A percentile compares a stretch with the other conserved stretches of the same genome.
Evolutionary conservation across 1,284 basidiomycete genomes (phyloP).

Genomic region (Schizophyllum amplum): DNA sequence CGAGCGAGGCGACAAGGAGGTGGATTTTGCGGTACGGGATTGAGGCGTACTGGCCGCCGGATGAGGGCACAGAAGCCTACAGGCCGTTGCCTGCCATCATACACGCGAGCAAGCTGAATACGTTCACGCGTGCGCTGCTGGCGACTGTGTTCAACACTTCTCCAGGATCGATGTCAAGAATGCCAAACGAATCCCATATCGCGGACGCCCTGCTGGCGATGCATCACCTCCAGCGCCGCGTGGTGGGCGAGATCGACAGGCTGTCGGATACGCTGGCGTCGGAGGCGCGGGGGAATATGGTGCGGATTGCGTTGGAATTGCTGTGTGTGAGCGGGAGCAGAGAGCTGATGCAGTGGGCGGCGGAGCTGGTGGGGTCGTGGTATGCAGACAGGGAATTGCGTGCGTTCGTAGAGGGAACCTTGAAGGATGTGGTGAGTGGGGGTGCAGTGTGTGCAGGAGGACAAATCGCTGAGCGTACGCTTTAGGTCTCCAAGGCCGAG

Average conservation of each 20-base stretch:
- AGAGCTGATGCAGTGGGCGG: slow-evolving; percentile 22
- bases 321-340: slow-evolving; percentile 25
- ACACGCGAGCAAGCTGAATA: slow-evolving; percentile 30
- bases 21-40: slow-evolving; percentile 28
- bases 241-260: slow-evolving; percentile 40
- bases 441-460: slow-evolving; percentile 23
- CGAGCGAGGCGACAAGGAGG: slow-evolving; percentile 20
- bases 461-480: slow-evolving; percentile 1
- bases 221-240: slow-evolving; percentile 33
- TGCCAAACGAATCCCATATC: background rate
- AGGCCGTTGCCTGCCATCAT: slow-evolving; percentile 28
- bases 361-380: slow-evolving; percentile 33
- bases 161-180: slow-evolving; percentile 12
- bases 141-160: slow-evolving; percentile 24
- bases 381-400: slow-evolving; percentile 32
- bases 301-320: slow-evolving; percentile 34
- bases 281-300: slow-evolving; percentile 21
- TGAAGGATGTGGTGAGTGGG: slow-evolving; percentile 27
- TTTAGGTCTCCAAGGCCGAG: slow-evolving; percentile 31
- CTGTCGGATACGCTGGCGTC: slow-evolving; percentile 6
- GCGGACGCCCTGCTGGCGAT: slow-evolving; percentile 27
- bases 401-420: slow-evolving; percentile 28
- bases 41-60: slow-evolving; percentile 41
- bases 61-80: slow-evolving; percentile 17
- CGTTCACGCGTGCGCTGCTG: slow-evolving; percentile 32